Evolutionary conservation across 176 grass and related monocot species (phyloP).

Genomic region (Zizania latifolia): DNA sequence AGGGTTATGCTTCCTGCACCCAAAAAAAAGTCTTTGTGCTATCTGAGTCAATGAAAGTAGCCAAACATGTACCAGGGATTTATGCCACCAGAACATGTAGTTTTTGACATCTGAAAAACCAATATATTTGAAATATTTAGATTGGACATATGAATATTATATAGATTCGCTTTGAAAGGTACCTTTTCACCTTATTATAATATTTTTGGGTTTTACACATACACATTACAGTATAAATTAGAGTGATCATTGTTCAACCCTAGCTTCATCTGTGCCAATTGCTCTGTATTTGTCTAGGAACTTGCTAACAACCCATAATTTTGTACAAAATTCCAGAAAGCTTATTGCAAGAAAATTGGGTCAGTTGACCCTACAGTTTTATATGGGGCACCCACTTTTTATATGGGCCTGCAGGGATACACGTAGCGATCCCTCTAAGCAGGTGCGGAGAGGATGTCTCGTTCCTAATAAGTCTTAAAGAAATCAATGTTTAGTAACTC

Average conservation of each 20-base stretch:
- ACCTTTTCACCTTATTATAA: background rate
- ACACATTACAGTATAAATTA: background rate
- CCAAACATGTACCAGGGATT: background rate
- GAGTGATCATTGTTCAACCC: background rate
- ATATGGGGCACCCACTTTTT: too few species aligned
- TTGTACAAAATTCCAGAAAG: background rate
- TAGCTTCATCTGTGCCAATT: background rate
- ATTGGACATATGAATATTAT: background rate
- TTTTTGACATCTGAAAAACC: background rate
- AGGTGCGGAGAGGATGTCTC: too few species aligned
- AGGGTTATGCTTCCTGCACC: conserved; percentile 19
- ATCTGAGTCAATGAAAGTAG: background rate
- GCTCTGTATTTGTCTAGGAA: too few species aligned
- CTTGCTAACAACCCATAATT: background rate
- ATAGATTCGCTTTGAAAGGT: background rate
- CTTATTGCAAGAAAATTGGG: background rate
- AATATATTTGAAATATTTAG: background rate
- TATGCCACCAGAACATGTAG: background rate
- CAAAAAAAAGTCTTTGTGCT: background rate
- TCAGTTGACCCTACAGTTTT: background rate
- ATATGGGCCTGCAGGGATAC: too few species aligned
- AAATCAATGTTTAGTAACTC: too few species aligned
- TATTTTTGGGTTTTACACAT: background rate
- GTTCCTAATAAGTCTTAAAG: too few species aligned
- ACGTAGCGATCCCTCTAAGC: too few species aligned